Base-by-base conservation (phyloP, 2,329 filamentous ascomycete species). In the Aaosphaeria arxii region DNA sequence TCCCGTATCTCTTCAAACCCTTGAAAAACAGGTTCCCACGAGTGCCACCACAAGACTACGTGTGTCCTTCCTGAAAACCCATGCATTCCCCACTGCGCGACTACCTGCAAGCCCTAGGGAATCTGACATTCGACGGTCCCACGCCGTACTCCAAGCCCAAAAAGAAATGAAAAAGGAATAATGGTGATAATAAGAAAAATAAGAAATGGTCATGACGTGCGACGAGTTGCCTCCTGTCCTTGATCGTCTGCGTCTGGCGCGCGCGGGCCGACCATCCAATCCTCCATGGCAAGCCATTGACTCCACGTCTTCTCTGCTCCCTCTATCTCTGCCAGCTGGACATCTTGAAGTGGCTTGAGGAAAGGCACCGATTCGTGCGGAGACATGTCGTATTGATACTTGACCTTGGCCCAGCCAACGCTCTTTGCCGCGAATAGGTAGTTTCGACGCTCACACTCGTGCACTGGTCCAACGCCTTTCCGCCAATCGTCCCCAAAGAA, bases 401-500 rank as follows among this genome's bases (percentile, higher is more conserved):
- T 97, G 62, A 96, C 91, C 45, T 83, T 85, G 17, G 90, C 79
- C 92, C 94, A 97, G 44, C 84, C 89, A 29, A 88, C 88, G 63
- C 89, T 94, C 75, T 97, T 99, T 9, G 91, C 89, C 0, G 92
- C 89, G 66, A 97, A 97, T 32, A 99, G 80, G 66, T 94, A 99
- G 67, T 99, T 99, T 47, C 90, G 83, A 44, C 94, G 82, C 71
- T 99, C 94, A 55, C 88, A 86, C 68, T 96, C 89, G 64, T 95
- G 88, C 50, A 96, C 76, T 7, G 85, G 83, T 0, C 91, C 88
- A 43, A 97, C 80, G 2, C 94, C 94, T 17, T 81, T 76, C 32
- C 76, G 71, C 89, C 91, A 99, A 65, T 95, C 87, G 55, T 96
- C 89, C n/a, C 94, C 94, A 61, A 97, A 99, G 74, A 96, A 96